These are phyloP conservation scores for Lasiosphaeriaceae sp. DNA, from an alignment of 495 filamentous ascomycete species.

Conservation along the genomic window DNA sequence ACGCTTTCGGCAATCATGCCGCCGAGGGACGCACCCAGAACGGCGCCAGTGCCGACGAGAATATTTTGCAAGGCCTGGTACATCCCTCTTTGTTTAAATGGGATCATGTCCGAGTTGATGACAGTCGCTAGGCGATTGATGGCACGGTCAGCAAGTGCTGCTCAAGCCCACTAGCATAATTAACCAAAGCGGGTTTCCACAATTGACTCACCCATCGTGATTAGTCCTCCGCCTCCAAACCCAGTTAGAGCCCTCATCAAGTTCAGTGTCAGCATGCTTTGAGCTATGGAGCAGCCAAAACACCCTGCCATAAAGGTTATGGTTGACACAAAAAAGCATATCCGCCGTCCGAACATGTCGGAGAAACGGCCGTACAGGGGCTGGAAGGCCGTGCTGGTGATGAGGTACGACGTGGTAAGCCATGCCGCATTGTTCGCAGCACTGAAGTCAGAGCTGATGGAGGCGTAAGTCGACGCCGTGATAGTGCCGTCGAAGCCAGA, in stretches of 20 bases:
- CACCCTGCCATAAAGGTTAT: conserved; percentile 46
- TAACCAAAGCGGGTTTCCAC: too few relatives aligned
- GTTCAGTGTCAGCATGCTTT: conserved; percentile 37
- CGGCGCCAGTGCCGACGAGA: conserved; percentile 52
- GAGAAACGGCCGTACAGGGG: conserved; percentile 45
- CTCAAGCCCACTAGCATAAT: background rate
- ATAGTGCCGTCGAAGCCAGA: conserved; percentile 64
- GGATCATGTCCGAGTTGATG: conserved; percentile 64
- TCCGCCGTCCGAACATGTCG: conserved; percentile 51
- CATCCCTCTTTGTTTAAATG: conserved; percentile 57
- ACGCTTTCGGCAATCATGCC: conserved; percentile 47
- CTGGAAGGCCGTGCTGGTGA: conserved; percentile 68
- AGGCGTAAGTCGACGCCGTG: conserved; percentile 61
- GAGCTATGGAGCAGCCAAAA: conserved; percentile 44
- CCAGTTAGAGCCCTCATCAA: conserved; percentile 48
- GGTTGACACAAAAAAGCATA: conserved; percentile 48
- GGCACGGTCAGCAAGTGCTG: conserved; percentile 6
- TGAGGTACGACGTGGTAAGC: conserved; percentile 71
- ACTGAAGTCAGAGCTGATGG: conserved; percentile 56
- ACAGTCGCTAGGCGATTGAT: conserved; percentile 48
- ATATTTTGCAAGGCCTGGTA: conserved; percentile 64
- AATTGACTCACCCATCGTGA: conserved; percentile 53
- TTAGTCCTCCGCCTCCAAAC: conserved; percentile 57
- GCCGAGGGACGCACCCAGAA: conserved; percentile 47
- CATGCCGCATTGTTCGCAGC: conserved; percentile 54